These are phyloP conservation scores for Pseudomicrostroma phylloplanum DNA, from an alignment of 1,284 basidiomycete genomes.

Conservation along the genomic window DNA sequence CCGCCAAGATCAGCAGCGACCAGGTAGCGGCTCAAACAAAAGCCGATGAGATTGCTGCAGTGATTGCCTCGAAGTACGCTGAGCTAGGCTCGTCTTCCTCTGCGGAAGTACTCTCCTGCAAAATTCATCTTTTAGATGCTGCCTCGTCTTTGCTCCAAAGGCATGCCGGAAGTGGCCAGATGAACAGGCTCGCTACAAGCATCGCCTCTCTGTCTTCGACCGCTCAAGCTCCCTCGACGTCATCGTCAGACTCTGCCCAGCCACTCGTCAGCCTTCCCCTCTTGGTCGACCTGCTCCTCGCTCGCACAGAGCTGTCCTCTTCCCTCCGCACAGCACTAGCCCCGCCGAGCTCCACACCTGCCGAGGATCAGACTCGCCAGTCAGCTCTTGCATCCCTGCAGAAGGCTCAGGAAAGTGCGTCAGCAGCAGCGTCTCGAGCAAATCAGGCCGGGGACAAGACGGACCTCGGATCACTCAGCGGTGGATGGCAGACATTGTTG, in stretches of 20 bases:
- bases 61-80: background rate
- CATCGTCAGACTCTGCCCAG: background rate
- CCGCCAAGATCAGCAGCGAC: too few relatives aligned
- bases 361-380: background rate
- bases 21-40: too few relatives aligned
- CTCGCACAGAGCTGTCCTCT: background rate
- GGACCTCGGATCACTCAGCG: background rate
- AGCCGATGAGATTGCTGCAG: background rate
- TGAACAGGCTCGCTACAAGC: background rate
- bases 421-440: background rate
- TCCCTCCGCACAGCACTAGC: background rate
- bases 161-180: background rate
- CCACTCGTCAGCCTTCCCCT: background rate
- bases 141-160: constrained; percentile 1
- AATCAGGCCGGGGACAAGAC: background rate
- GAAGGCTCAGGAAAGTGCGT: background rate
- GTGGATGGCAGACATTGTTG: background rate
- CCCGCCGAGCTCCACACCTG: background rate
- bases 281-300: background rate
- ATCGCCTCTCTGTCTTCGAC: background rate
- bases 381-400: background rate
- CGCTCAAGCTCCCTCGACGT: background rate
- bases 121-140: background rate
- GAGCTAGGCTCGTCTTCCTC: constrained; percentile 2
- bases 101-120: background rate